Evolutionary conservation across 2,329 filamentous ascomycete genomes (phyloP).

Genomic region (Fusarium pseudonygamai): DNA sequence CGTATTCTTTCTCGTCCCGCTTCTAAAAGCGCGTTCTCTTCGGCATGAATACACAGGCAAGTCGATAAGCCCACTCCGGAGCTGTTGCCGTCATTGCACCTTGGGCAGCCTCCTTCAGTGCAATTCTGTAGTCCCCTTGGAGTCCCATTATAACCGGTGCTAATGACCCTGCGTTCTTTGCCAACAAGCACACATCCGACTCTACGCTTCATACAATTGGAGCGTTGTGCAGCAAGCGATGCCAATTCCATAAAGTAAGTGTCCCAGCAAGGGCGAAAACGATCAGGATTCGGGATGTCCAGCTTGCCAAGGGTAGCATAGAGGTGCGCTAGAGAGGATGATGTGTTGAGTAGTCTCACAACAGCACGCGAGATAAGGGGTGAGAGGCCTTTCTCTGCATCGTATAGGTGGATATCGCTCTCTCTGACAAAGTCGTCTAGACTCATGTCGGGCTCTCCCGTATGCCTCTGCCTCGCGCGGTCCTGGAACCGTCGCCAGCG

Average conservation of each 20-base stretch:
- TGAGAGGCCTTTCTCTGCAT: conserved; percentile 69
- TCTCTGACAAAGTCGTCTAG: conserved; percentile 66
- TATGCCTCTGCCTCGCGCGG: conserved; percentile 34
- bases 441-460: conserved; percentile 44
- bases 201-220: conserved; percentile 97
- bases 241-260: conserved; percentile 99
- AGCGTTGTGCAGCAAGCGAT: conserved; percentile 86
- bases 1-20: conserved; percentile 90
- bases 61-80: conserved; percentile 80
- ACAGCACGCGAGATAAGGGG: conserved; percentile 83
- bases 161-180: conserved; percentile 84
- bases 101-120: conserved; percentile 86
- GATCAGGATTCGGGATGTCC: conserved; percentile 79
- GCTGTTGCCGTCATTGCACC: conserved; percentile 81
- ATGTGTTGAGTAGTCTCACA: conserved; percentile 87
- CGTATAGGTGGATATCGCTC: conserved; percentile 82
- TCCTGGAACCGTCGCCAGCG: conserved; percentile 81
- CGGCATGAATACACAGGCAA: conserved; percentile 96
- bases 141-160: conserved; percentile 98
- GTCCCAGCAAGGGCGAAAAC: conserved; percentile 92
- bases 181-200: conserved; percentile 92
- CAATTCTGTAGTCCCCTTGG: conserved; percentile 89
- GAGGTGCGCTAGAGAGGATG: conserved; percentile 74
- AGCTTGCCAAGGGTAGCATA: conserved; percentile 77
- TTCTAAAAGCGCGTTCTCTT: conserved; percentile 96